Base-by-base conservation (phyloP, 2,329 filamentous ascomycete genomes). In the Aureobasidium sp. region DNA sequence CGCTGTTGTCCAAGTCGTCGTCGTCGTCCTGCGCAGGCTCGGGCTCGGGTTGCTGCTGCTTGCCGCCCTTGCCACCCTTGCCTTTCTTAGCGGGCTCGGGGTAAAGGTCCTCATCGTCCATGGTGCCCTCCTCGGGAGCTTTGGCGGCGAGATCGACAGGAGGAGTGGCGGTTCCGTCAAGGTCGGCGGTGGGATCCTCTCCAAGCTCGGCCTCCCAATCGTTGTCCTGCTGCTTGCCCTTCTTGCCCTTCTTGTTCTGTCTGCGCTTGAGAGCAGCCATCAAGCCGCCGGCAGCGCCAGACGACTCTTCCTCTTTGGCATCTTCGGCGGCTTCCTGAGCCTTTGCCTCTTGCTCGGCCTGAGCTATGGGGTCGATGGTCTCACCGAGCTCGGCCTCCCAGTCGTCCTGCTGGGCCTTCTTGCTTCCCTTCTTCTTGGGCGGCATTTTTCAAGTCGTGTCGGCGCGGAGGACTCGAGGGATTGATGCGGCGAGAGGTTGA, bases 311-410 rank as follows among this genome's bases (percentile, higher is more conserved):
- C 51, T 75, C 73, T 24, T 74, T 77, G 44, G 70, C 76, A 45
- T 68, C 69, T 50, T 72, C 61, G 47, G 72, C 71, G 30, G 73
- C 73, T 32, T 77, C 70, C 42, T 67, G 67, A 38, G 69, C 67
- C 55, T 75, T 70, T 41, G 70, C 71, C 55, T 71, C 69, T 49
- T 69, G 62, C 38, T 67, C 65, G 35, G 72, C 71, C 56, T 79
- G 73, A 48, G 77, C 75, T 52, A 78, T 74, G 6, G 86, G 83
- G 59, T 81, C 80, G 64, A 83, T 78, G 57, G 78, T 75, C 74
- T 96, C 91, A 64, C 90, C 90, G 53, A 96, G 78, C 59, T 95
- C 90, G 53, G 87, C 84, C 71, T 97, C 93, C 91, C 91, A 96
- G 77, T 96, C 89, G 66, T 95, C 88, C 67, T 87, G 81, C 67